Evolutionary conservation across 805 yeast species (phyloP), one percentile per base, ranked within the genome.

Genomic region (Wickerhamomyces queroliae): DNA sequence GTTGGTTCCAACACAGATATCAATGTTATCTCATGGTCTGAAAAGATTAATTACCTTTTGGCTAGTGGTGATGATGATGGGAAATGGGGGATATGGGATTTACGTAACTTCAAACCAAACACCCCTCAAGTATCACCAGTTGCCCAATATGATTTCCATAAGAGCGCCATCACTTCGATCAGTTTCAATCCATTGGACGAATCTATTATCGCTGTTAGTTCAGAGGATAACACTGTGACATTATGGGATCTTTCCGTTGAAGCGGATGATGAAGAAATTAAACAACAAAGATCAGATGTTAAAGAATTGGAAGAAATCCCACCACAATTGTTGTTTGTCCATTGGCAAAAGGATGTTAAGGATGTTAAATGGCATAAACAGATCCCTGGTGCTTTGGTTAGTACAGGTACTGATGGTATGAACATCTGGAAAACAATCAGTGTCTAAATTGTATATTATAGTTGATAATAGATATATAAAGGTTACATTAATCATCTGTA

Each of bases 51-150:
- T 54, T 89, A 91, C 57, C 68, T 93, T 55, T 70, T 93, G 40
- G 97, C 97, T 0, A 80, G 93, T 36, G 99, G 99, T 51, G 96
- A 93, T 58, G 99, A 93, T 62, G 96, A 90, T 61, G 99, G 99
- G 47, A 66, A 80, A 23, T 93, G 98, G 96, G 89, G 95, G 33
- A 93, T 93, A 33, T 93, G 99, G 99, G 99, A 93, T 67, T 71
- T 93, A 63, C 81, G 99, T 58, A 77, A 82, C 52, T 78, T 93
- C 72, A 72, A 82, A 49, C 75, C 80, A 50, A 61, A 69, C 46
- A 54, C 63, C 13, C 56, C 56, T 16, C 57, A 53, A 33, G 63
- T 76, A 7, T 64, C 80, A 7, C 97, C 98, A 12, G 98, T 93
- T 28, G 99, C 97, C 6, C 81, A 83, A 50, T 93, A 91, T 58